Conservation (phyloP, 495 filamentous ascomycete species). For the Sabuloglossum arenarium region DNA sequence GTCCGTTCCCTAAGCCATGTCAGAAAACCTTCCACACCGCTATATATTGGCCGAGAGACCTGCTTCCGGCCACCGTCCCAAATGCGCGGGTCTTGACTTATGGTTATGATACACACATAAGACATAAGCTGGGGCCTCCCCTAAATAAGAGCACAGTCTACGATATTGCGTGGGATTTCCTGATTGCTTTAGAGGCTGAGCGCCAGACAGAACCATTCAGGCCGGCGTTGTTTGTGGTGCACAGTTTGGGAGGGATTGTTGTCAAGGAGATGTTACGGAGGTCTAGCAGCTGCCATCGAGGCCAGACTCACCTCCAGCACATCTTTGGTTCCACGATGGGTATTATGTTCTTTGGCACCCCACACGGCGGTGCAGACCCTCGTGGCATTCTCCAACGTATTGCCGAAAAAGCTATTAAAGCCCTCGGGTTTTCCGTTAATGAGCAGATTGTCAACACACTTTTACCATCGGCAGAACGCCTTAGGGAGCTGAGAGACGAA, state of each 20-base stretch:
- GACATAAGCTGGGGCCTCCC: conserved; percentile 11
- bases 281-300: conserved; percentile 6
- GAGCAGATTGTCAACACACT: conserved; percentile 12
- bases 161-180: conserved; percentile 19
- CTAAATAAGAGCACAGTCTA: conserved; percentile 17
- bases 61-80: background rate
- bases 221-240: conserved; percentile 25
- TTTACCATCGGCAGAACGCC: conserved; percentile 14
- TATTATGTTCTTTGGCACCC: conserved; percentile 22
- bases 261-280: conserved; percentile 23
- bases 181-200: conserved; percentile 15
- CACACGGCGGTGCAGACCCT: conserved; percentile 18
- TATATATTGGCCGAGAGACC: conserved; percentile 8
- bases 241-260: conserved; percentile 18
- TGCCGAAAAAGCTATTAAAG: conserved; percentile 9
- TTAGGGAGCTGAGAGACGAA: conserved; percentile 15
- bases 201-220: conserved; percentile 13
- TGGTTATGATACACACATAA: conserved; percentile 13
- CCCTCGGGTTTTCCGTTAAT: conserved; percentile 11
- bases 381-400: conserved; percentile 9
- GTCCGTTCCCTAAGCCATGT: background rate
- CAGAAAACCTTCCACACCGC: background rate
- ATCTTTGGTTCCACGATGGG: conserved; percentile 18
- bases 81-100: conserved; percentile 2
- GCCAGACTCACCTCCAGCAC: conserved; percentile 9